Base-by-base conservation (phyloP, 176 grass and related monocot species). In the Phoenix dactylifera region DNA sequence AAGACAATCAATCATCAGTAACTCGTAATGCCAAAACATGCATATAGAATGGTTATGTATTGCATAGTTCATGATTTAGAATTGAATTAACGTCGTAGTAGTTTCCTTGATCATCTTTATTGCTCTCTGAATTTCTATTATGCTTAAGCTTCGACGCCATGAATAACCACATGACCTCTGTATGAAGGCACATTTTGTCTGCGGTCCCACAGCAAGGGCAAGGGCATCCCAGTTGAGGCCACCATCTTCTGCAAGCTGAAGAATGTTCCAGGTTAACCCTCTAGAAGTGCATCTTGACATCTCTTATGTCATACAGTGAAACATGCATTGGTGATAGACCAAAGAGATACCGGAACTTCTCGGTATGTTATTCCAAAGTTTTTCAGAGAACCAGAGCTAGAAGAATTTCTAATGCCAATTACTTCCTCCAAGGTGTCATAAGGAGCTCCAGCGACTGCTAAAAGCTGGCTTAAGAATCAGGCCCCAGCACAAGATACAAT, bases 341-440 rank as follows among this genome's bases (percentile, higher is more conserved):
- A 67, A 68, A 56, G n/a, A 68, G 52, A 48, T 76, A 97, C 93
- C 3, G 55, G 78, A 67, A 97, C 59, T 80, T 97, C 76, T 67
- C 79, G 72, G 76, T 97, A 97, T 3, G 62, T 29, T 24, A 97
- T 72, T 55, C 84, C 87, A n/a, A 97, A 97, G 56, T 91, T 78
- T 59, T 88, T 91, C 28, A 97, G 87, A 30, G 93, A 97, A 26
- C 93, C 87, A 44, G 84, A 64, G 30, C 82, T 76, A 44, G 76
- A 80, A 2, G 78, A 76, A 1, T 83, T 76, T 64, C 93, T 88
- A 74, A 88, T 91, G 18, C 93, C 93, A 64, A 97, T 88, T 52
- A 97, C 87, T 79, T 91, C 87, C 72, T 97, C 93, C 54, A 97
- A 58, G 16, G 84, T 91, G 52, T 88, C 87, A 26, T 97, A 97